Conservation (phyloP, 192 early-diverging fungal genomes). For the Coemansia sp. region DNA sequence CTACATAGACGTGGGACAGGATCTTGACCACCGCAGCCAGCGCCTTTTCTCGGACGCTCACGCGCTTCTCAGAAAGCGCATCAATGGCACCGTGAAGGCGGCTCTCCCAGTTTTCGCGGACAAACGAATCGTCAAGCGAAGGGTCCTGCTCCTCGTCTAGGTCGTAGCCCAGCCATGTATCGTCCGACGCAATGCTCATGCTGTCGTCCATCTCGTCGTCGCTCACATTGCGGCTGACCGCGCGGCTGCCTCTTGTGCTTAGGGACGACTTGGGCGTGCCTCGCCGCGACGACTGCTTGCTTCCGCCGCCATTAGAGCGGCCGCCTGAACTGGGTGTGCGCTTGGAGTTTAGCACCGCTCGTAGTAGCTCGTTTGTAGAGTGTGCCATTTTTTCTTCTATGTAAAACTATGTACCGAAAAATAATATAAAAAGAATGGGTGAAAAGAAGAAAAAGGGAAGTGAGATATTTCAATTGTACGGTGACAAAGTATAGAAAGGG, state of each 20-base stretch:
- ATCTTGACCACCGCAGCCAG: slow-evolving; percentile 51
- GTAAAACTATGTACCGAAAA: neutral
- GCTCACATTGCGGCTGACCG: slow-evolving; percentile 26
- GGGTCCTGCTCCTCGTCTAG: slow-evolving; percentile 1
- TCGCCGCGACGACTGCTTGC: slow-evolving; percentile 10
- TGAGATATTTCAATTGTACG: too few relatives aligned
- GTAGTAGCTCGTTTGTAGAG: slow-evolving; percentile 32
- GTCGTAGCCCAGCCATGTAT: slow-evolving; percentile 20
- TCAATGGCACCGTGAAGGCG: slow-evolving; percentile 30
- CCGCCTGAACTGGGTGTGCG: slow-evolving; percentile 33
- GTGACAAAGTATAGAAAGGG: too few relatives aligned
- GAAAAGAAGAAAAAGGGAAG: neutral
- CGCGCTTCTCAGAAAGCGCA: slow-evolving; percentile 39
- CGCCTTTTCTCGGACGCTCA: slow-evolving; percentile 55
- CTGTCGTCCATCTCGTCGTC: slow-evolving; percentile 35
- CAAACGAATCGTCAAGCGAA: neutral
- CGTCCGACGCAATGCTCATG: slow-evolving; percentile 33
- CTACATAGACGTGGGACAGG: slow-evolving; percentile 58
- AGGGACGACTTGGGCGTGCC: slow-evolving; percentile 23
- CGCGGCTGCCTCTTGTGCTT: slow-evolving; percentile 15
- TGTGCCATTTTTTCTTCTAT: slow-evolving; percentile 2
- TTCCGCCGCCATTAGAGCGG: neutral
- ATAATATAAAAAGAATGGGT: neutral
- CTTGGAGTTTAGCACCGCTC: slow-evolving; percentile 16
- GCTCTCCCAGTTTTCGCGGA: slow-evolving; percentile 29